Conservation (phyloP, 768 basidiomycete species). For the Xerocomus spinulosus region DNA sequence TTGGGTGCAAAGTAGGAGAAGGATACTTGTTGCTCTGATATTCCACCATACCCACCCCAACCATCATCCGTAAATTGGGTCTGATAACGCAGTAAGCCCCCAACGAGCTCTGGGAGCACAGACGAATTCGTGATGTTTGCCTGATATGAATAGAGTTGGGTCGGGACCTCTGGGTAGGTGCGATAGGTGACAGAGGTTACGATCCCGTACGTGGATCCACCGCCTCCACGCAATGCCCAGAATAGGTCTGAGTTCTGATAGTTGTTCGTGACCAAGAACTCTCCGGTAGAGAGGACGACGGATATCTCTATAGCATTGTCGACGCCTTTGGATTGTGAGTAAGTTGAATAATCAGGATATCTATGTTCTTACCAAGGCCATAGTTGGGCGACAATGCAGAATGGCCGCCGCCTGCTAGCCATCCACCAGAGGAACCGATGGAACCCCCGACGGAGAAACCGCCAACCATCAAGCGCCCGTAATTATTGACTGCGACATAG, state of each 20-base stretch:
- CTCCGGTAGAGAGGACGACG: not conserved
- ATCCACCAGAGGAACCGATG: not conserved
- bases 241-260: not conserved
- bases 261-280: not conserved
- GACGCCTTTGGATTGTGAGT: slow-evolving; percentile 31
- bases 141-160: slow-evolving; percentile 22
- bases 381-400: slow-evolving; percentile 36
- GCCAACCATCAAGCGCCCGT: not conserved
- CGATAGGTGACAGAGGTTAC: not conserved
- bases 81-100: slow-evolving; percentile 33
- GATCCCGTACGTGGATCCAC: not conserved
- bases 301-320: slow-evolving; percentile 32
- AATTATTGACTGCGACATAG: not conserved
- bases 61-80: slow-evolving; percentile 38
- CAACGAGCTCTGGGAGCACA: slow-evolving; percentile 27
- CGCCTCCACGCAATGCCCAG: not conserved
- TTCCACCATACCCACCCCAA: slow-evolving; percentile 38
- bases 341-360: not conserved
- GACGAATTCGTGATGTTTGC: slow-evolving; percentile 32
- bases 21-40: slow-evolving; percentile 1
- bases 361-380: slow-evolving; percentile 37
- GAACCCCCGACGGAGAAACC: not conserved
- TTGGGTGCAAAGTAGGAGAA: slow-evolving; percentile 34
- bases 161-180: not conserved
- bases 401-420: slow-evolving; percentile 49